These are phyloP conservation scores for Phytophthora ramorum DNA, from an alignment of 352 stramenopile genomes.

Conservation along the genomic window DNA sequence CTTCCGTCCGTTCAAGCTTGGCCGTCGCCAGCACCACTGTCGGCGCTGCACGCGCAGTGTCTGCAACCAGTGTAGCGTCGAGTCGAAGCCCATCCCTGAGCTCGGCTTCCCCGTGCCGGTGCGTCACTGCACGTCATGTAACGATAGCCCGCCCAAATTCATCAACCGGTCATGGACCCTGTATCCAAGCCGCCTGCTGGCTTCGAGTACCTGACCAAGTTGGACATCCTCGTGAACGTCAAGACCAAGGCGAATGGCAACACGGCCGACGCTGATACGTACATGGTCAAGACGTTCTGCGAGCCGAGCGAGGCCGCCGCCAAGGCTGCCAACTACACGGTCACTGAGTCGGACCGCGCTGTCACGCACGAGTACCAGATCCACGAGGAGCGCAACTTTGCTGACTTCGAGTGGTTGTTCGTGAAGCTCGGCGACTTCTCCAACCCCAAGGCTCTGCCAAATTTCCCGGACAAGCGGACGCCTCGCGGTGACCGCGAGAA, in stretches of 20 bases:
- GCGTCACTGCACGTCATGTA: constrained; percentile 84
- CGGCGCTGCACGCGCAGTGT: constrained; percentile 86
- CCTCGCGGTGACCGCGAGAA: constrained; percentile 57
- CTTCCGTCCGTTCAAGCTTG: constrained; percentile 88
- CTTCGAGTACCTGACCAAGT: constrained; percentile 87
- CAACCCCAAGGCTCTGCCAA: constrained; percentile 83
- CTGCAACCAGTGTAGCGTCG: constrained; percentile 86
- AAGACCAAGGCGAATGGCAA: constrained; percentile 46
- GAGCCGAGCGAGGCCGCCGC: constrained; percentile 71
- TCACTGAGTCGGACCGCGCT: constrained; percentile 65
- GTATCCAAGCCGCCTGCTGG: constrained; percentile 78
- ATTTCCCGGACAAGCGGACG: constrained; percentile 79
- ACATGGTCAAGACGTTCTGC: constrained; percentile 83
- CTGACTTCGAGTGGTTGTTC: constrained; percentile 89
- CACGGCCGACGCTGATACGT: constrained; percentile 64
- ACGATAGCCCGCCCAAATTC: constrained; percentile 81
- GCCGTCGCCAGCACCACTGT: constrained; percentile 84
- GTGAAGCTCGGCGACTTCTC: constrained; percentile 75
- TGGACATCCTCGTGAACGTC: constrained; percentile 79
- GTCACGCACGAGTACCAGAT: constrained; percentile 88
- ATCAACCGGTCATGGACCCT: constrained; percentile 81
- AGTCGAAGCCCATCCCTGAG: constrained; percentile 85
- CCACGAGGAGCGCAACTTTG: constrained; percentile 64
- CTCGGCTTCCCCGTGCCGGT: constrained; percentile 79
- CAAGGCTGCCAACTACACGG: constrained; percentile 54